Evolutionary conservation across 75 land plant genomes (phyloP).

Genomic region (Picea glauca): DNA sequence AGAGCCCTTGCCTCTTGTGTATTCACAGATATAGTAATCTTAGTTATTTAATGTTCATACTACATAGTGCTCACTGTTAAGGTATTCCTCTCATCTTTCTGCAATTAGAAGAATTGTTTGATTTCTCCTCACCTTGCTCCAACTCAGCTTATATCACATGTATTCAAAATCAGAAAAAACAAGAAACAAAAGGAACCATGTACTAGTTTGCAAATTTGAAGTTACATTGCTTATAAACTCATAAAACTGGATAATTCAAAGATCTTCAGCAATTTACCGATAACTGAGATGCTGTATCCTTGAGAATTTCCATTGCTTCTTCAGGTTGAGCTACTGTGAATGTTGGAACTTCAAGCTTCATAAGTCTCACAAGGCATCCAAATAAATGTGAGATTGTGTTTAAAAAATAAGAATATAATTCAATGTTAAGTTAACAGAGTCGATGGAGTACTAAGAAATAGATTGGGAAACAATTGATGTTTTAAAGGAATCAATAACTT

Average conservation of each 20-base stretch:
- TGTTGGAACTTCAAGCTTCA: slow-evolving; percentile 82
- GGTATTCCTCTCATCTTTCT: background rate
- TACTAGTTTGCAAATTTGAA: slow-evolving; percentile 1
- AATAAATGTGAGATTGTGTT: slow-evolving; percentile 15
- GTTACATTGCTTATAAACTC: background rate
- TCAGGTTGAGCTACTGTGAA: slow-evolving; percentile 70
- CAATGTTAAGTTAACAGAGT: background rate
- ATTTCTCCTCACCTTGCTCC: slow-evolving; percentile 14
- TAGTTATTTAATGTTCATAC: too few relatives aligned
- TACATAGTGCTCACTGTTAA: too few relatives aligned
- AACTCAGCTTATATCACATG: slow-evolving; percentile 9
- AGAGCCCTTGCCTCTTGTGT: too few relatives aligned
- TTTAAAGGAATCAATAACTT: background rate
- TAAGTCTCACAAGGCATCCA: slow-evolving; percentile 19
- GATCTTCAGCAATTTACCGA: slow-evolving; percentile 22
- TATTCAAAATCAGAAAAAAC: background rate
- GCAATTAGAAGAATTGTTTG: background rate
- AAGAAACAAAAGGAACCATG: background rate
- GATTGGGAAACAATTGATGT: background rate
- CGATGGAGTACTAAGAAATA: background rate
- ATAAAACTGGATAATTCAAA: background rate
- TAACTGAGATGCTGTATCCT: slow-evolving; percentile 52
- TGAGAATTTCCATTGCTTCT: slow-evolving; percentile 77
- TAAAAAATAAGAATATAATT: slow-evolving; percentile 19
- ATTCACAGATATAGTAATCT: too few relatives aligned